Base-by-base conservation (phyloP, 2,329 filamentous ascomycete species). In the Nigrograna mackinnonii region DNA sequence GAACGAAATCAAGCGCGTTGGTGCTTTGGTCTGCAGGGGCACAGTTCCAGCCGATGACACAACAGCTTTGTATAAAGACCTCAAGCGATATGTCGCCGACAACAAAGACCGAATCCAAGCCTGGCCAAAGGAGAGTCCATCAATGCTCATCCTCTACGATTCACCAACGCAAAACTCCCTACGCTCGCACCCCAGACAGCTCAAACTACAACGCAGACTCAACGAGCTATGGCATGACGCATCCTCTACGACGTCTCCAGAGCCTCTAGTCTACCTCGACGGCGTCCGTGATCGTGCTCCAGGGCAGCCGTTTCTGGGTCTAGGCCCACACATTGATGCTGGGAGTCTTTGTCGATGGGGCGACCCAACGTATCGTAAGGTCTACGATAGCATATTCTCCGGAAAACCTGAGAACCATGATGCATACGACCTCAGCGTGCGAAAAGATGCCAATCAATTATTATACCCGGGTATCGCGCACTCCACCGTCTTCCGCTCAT, bases 271-370 rank as follows among this genome's bases (percentile, higher is more conserved):
- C 2, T 75, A 73, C 46, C 55, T 60, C n/a, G 71, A 75, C 39
- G 68, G 55, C 4, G 48, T 69, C 3, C 68, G 72, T 12, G 66
- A 69, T 41, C 62, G 72, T 7, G 60, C 67, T 4, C 68, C 69
- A 4, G 58, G 63, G 16, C 60, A 69, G 21, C 48, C 53, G 1
- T 75, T 74, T 44, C 60, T 64, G 6, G 69, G 71, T 5, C 58
- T 74, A 1, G 71, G 72, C 2, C 71, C 71, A 18, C 72, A 74
- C 41, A 72, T 75, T 31, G 71, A 75, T 46, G 71, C 69, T 1
- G 71, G 71, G 16, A 71, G 67, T 43, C 57, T 75, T 20, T 67
- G 60, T 40, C 69, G 72, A 12, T 75, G 71, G 72, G 70, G 67
- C 3, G 69, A 73, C 24, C 54, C 60, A 1, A 48, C 53, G 2